Percentiles rank a stretch among this genome's conserved stretches.
Conservation (phyloP, 2,329 filamentous ascomycete species). For the Aspergillus ochraceus region DNA sequence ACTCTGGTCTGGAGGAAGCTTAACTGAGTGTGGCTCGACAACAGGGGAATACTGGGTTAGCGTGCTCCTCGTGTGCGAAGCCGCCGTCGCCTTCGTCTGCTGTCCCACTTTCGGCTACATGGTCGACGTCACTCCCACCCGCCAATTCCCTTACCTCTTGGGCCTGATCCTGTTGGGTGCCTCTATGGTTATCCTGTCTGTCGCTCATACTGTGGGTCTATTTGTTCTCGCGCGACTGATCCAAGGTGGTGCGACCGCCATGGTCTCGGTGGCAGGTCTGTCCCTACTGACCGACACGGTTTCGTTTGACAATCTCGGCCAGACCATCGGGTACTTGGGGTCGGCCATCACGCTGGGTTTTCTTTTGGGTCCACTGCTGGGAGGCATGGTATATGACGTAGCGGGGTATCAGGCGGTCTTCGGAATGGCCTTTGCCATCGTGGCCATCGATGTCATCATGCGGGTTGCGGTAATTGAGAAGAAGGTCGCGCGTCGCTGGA, state of each 20-base stretch:
- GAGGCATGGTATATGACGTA: constrained; percentile 61
- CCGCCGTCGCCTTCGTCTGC: constrained; percentile 26
- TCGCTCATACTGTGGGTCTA: constrained; percentile 50
- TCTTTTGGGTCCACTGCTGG: constrained; percentile 58
- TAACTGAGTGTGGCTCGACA: background rate
- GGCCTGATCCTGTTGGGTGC: constrained; percentile 55
- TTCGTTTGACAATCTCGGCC: constrained; percentile 56
- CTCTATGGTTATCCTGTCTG: constrained; percentile 57
- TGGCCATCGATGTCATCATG: constrained; percentile 61
- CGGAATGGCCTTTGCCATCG: constrained; percentile 54
- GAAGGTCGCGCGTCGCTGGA: constrained; percentile 49
- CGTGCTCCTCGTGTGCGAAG: constrained; percentile 30
- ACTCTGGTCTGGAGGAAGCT: background rate
- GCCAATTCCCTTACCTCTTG: constrained; percentile 58
- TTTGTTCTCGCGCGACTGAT: constrained; percentile 55
- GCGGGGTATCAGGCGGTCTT: constrained; percentile 62
- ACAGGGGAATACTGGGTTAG: constrained; percentile 32
- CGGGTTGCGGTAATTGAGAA: constrained; percentile 64
- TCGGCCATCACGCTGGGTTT: constrained; percentile 60
- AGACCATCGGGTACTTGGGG: constrained; percentile 58
- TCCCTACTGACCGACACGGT: constrained; percentile 62
- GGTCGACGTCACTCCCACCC: constrained; percentile 35
- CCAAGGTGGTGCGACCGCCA: constrained; percentile 58
- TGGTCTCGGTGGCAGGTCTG: constrained; percentile 62
- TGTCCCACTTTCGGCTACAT: constrained; percentile 31